phyloP scores from a whole-genome alignment of 2,329 filamentous ascomycete genomes.

The Fusarium dimerum region DNA sequence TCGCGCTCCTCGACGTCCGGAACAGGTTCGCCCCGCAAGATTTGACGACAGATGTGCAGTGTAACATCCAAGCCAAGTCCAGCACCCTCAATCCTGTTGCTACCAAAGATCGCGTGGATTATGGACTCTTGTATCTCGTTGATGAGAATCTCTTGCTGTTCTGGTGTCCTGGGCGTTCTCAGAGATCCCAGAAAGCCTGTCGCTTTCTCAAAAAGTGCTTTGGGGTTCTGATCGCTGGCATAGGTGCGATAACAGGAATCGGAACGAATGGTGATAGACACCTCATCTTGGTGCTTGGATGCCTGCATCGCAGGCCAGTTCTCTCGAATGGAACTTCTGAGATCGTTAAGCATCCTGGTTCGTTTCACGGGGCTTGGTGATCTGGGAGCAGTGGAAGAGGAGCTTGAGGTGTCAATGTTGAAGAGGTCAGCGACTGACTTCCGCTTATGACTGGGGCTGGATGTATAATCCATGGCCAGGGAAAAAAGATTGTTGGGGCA shows the following conservation, averaged over 20 bases:
- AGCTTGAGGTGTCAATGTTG: background rate
- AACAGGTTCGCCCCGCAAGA: slow-evolving; percentile 12
- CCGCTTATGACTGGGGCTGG: background rate
- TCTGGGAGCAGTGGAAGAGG: background rate
- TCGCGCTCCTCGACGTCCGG: slow-evolving; percentile 4
- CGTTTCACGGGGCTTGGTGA: background rate
- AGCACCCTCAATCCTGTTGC: slow-evolving; percentile 27
- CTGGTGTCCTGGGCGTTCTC: background rate
- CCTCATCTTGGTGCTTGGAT: background rate
- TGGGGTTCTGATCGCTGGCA: slow-evolving; percentile 6
- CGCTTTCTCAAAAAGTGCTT: slow-evolving; percentile 12
- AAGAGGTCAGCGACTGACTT: background rate
- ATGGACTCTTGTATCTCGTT: slow-evolving; percentile 15
- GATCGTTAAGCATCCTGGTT: slow-evolving; percentile 1
- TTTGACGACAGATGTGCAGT: slow-evolving; percentile 12
- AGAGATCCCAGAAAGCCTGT: slow-evolving; percentile 1
- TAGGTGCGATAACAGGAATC: slow-evolving; percentile 12
- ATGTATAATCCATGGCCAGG: background rate
- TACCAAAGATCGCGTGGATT: slow-evolving; percentile 26
- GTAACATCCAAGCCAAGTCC: slow-evolving; percentile 20
- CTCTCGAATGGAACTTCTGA: background rate
- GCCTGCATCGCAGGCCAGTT: slow-evolving; percentile 3
- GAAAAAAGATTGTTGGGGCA: no score
- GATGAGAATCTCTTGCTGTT: slow-evolving; percentile 7
- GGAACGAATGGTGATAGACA: slow-evolving; percentile 2